Percentiles rank a stretch among this genome's conserved stretches.
Conservation (phyloP, 2,329 filamentous ascomycete species). For the Trichoderma sp. region DNA sequence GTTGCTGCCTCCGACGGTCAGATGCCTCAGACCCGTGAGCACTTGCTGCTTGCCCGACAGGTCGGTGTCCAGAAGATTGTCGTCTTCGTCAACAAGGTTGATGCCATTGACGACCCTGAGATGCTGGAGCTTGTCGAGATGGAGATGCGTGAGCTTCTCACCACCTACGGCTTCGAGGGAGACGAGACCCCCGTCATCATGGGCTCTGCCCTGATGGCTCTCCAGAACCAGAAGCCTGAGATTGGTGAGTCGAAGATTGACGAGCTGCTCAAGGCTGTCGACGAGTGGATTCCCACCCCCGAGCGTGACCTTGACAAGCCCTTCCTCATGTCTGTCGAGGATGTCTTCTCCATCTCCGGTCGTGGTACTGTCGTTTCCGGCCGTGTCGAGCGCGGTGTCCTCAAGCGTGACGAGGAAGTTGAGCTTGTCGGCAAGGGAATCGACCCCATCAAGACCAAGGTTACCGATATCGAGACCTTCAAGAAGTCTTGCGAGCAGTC, state of each 20-base stretch:
- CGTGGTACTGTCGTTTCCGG: constrained; percentile 97
- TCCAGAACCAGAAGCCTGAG: constrained; percentile 83
- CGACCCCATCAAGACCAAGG: constrained; percentile 92
- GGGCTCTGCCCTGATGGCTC: constrained; percentile 92
- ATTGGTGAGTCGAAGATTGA: constrained; percentile 89
- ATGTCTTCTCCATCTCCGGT: constrained; percentile 85
- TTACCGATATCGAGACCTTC: constrained; percentile 99
- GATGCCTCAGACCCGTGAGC: constrained; percentile 99
- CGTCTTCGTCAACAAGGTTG: constrained; percentile 99
- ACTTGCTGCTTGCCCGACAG: constrained; percentile 95
- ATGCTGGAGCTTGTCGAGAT: constrained; percentile 99
- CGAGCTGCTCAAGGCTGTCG: constrained; percentile 85
- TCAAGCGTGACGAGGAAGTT: constrained; percentile 94
- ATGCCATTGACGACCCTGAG: constrained; percentile 94
- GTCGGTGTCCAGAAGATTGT: constrained; percentile 98
- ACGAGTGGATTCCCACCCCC: constrained; percentile 95
- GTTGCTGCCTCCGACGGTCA: constrained; percentile 98
- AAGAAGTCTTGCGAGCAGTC: constrained; percentile 99
- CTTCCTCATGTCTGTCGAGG: constrained; percentile 98
- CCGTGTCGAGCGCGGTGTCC: constrained; percentile 90
- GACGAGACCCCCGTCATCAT: constrained; percentile 97
- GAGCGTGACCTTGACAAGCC: constrained; percentile 95
- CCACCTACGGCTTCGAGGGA: constrained; percentile 92
- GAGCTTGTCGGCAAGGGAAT: constrained; percentile 88
- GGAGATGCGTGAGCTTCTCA: constrained; percentile 98